Percentiles rank a stretch among this genome's conserved stretches.
phyloP scores from a whole-genome alignment of 2,329 filamentous ascomycete genomes.

The Canariomyces notabilis region DNA sequence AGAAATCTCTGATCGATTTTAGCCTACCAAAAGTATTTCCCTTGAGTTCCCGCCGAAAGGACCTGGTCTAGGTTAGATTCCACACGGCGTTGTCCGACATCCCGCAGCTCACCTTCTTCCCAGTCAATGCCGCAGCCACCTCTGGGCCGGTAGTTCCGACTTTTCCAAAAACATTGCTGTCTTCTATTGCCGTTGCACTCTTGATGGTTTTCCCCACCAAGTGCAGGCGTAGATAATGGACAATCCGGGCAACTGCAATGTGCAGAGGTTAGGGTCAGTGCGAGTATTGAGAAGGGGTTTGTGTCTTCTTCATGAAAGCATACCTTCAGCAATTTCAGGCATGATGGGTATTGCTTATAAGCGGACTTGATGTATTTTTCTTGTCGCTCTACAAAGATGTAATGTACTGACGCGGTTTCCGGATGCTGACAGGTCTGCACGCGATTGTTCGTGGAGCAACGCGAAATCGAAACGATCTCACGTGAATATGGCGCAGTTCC shows the following conservation, averaged over 20 bases:
- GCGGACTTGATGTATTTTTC: neutral
- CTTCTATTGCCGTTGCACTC: conserved; percentile 66
- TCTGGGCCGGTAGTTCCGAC: conserved; percentile 72
- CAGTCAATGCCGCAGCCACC: conserved; percentile 68
- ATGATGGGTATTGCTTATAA: conserved; percentile 36
- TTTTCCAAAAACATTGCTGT: conserved; percentile 85
- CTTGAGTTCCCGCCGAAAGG: conserved; percentile 70
- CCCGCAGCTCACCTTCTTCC: conserved; percentile 50
- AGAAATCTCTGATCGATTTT: neutral
- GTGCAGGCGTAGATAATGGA: conserved; percentile 76
- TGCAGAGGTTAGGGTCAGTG: neutral
- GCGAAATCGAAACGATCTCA: conserved; percentile 30
- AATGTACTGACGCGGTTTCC: too few species aligned
- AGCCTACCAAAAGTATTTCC: conserved; percentile 87
- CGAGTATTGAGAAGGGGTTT: neutral
- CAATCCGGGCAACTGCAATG: conserved; percentile 68
- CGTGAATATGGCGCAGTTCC: conserved; percentile 25
- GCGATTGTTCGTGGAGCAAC: too few species aligned
- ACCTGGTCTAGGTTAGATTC: conserved; percentile 35
- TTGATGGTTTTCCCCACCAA: conserved; percentile 78
- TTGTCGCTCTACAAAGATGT: too few species aligned
- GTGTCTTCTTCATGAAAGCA: neutral
- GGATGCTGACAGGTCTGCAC: too few species aligned
- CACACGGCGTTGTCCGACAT: neutral
- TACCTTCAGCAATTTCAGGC: conserved; percentile 61